These are phyloP conservation scores for Thinopyrum elongatum DNA, from an alignment of 176 grass and related monocot species.

Conservation along the genomic window DNA sequence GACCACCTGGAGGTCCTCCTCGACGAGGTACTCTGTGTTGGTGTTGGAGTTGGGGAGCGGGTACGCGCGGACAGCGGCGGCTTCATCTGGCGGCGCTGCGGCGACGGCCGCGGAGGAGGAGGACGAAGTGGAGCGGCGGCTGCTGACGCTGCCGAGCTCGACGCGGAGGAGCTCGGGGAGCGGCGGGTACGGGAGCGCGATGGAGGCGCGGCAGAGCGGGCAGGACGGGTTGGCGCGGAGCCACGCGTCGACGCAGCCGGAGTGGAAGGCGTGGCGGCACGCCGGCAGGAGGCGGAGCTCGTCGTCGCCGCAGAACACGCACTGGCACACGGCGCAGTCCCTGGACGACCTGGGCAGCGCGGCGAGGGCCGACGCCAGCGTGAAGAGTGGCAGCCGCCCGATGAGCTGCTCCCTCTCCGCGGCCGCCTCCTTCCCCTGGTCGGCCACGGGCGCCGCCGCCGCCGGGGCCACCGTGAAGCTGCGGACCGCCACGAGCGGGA, in stretches of 20 bases:
- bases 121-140: slow-evolving; percentile 43
- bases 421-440: slow-evolving; percentile 28
- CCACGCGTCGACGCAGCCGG: slow-evolving; percentile 73
- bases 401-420: slow-evolving; percentile 48
- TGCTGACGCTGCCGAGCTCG: slow-evolving; percentile 82
- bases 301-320: slow-evolving; percentile 53
- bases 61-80: slow-evolving; percentile 13
- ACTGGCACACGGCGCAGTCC: slow-evolving; percentile 91
- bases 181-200: slow-evolving; percentile 56
- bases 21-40: slow-evolving; percentile 64
- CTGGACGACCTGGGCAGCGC: slow-evolving; percentile 52
- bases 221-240: slow-evolving; percentile 66
- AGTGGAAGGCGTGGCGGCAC: slow-evolving; percentile 89
- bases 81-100: slow-evolving; percentile 5
- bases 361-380: slow-evolving; percentile 58
- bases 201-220: slow-evolving; percentile 85
- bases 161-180: slow-evolving; percentile 60
- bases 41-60: slow-evolving; percentile 21
- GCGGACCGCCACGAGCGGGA: slow-evolving; percentile 35
- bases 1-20: slow-evolving; percentile 84
- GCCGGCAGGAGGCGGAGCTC: slow-evolving; percentile 81
- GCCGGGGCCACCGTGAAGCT: neutral
- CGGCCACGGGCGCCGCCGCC: neutral
- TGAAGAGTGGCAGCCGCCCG: slow-evolving; percentile 71
- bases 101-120: slow-evolving; percentile 7